Evolutionary conservation across 495 filamentous ascomycete genomes (phyloP).

Genomic region (Daldinia concentrica): DNA sequence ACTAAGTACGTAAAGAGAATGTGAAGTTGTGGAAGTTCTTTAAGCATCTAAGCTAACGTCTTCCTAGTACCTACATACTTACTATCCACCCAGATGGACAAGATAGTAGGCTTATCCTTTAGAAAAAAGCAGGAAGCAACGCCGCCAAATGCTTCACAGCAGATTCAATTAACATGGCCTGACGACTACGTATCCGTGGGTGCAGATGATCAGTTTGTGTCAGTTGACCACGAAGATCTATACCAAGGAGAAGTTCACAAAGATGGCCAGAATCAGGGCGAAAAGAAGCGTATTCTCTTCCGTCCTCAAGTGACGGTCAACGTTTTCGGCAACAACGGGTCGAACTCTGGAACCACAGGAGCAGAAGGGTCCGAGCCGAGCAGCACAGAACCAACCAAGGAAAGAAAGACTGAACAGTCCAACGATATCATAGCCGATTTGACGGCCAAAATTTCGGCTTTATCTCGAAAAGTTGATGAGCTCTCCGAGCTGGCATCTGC

Average conservation of each 20-base stretch:
- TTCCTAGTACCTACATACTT: neutral
- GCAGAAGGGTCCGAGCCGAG: neutral
- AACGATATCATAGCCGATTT: neutral
- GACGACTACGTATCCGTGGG: neutral
- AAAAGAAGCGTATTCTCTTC: neutral
- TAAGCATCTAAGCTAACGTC: neutral
- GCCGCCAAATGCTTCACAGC: neutral
- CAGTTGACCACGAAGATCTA: neutral
- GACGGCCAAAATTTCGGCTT: neutral
- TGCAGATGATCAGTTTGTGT: neutral
- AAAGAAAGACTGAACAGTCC: neutral
- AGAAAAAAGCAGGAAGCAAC: neutral
- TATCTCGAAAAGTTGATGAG: slow-evolving; percentile 1
- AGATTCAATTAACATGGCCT: neutral
- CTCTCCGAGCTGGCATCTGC: neutral
- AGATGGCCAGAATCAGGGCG: neutral
- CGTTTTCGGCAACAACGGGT: slow-evolving; percentile 4
- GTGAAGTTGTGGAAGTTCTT: neutral
- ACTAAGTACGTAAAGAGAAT: neutral
- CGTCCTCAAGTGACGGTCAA: slow-evolving; percentile 13
- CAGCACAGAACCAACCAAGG: neutral
- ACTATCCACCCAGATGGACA: neutral
- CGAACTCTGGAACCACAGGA: neutral
- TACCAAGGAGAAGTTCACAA: neutral
- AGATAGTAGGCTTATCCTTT: neutral